Evolutionary conservation across 2,329 filamentous ascomycete species (phyloP).

Genomic region (Sporothrix luriei): DNA sequence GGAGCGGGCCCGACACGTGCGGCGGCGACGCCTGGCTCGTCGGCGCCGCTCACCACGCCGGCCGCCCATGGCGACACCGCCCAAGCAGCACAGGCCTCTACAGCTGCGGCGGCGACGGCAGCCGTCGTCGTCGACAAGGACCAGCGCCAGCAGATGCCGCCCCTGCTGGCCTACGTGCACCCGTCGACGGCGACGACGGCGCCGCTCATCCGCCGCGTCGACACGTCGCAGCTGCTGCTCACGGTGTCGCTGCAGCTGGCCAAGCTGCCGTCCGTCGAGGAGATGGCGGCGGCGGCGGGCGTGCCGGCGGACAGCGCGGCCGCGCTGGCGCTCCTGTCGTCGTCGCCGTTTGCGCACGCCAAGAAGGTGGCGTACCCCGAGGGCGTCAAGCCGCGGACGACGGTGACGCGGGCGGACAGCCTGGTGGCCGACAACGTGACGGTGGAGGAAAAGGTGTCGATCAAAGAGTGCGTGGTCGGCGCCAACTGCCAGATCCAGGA

Average conservation of each 20-base stretch:
- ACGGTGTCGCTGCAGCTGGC: conserved; percentile 82
- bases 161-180: conserved; percentile 81
- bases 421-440: conserved; percentile 87
- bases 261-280: conserved; percentile 73
- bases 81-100: conserved; percentile 27
- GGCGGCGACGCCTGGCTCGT: not conserved
- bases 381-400: conserved; percentile 76
- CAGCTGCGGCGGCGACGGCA: no score
- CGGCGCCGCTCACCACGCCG: not conserved
- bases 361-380: conserved; percentile 82
- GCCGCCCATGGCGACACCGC: not conserved
- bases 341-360: conserved; percentile 75
- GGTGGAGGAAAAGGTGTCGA: conserved; percentile 83
- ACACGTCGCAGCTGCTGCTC: conserved; percentile 80
- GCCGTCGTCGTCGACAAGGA: not conserved
- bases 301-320: conserved; percentile 81
- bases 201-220: conserved; percentile 81
- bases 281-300: conserved; percentile 58
- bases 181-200: conserved; percentile 55
- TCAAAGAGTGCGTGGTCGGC: conserved; percentile 89
- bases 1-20: not conserved
- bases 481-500: conserved; percentile 82
- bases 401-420: conserved; percentile 78
- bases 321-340: conserved; percentile 48
- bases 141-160: conserved; percentile 56